A percentile compares a stretch with the other conserved stretches of the same genome.
These are phyloP conservation scores for Zymoseptoria ardabiliae DNA, from an alignment of 2,329 filamentous ascomycete species.

Conservation along the genomic window DNA sequence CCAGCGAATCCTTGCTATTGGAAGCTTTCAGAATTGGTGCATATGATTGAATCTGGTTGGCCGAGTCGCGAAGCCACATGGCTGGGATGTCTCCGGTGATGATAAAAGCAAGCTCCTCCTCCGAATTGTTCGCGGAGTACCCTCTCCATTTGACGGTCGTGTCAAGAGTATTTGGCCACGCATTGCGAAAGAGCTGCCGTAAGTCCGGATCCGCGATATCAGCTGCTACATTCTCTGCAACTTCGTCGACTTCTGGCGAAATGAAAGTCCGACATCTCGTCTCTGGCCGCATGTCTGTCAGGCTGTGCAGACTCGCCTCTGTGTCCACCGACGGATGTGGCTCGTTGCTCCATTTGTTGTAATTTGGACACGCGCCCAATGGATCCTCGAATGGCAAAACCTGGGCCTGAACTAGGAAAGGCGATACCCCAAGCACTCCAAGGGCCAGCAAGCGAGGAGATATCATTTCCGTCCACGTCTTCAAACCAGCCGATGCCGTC, in stretches of 20 bases:
- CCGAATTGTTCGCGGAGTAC: slow-evolving; percentile 55
- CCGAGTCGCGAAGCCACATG: slow-evolving; percentile 48
- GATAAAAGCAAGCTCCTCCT: slow-evolving; percentile 81
- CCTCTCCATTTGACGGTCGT: slow-evolving; percentile 85
- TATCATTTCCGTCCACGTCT: not conserved
- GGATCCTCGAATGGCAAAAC: not conserved
- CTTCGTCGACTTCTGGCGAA: slow-evolving; percentile 30
- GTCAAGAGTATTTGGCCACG: slow-evolving; percentile 66
- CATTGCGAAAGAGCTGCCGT: slow-evolving; percentile 62
- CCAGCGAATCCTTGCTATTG: slow-evolving; percentile 46
- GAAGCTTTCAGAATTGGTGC: slow-evolving; percentile 46
- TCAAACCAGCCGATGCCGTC: not conserved
- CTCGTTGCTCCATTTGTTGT: slow-evolving; percentile 32
- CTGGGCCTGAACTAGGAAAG: not conserved
- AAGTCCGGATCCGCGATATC: slow-evolving; percentile 49
- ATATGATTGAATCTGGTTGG: slow-evolving; percentile 65
- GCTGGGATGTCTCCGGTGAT: slow-evolving; percentile 64
- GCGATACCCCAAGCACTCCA: not conserved
- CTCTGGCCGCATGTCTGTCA: slow-evolving; percentile 37
- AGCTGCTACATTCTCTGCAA: slow-evolving; percentile 22
- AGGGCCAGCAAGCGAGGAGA: not conserved
- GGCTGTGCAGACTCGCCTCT: slow-evolving; percentile 32
- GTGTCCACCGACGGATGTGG: slow-evolving; percentile 35
- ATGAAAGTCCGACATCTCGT: slow-evolving; percentile 38
- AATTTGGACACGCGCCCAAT: slow-evolving; percentile 33